These are phyloP conservation scores for Eutrema heterophyllum DNA, from an alignment of 345 rosid genomes.

Conservation along the genomic window DNA sequence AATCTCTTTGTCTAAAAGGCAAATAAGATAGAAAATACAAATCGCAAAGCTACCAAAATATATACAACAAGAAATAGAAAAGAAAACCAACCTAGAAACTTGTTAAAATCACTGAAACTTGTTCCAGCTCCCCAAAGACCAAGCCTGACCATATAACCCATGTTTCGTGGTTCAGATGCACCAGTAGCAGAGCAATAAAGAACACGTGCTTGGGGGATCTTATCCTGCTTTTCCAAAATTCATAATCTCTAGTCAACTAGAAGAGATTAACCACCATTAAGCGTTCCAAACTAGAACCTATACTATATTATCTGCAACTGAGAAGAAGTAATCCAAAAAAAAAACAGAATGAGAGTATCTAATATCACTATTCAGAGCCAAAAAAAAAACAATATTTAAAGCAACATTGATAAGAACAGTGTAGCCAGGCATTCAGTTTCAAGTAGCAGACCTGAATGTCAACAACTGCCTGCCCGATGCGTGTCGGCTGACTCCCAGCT, in stretches of 20 bases:
- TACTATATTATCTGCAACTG: constrained; percentile 16
- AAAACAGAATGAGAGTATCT: not conserved
- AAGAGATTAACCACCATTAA: constrained; percentile 4
- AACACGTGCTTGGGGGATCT: constrained; percentile 92
- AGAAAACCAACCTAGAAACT: constrained; percentile 54
- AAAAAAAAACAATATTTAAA: not conserved
- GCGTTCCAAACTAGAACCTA: not conserved
- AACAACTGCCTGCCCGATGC: constrained; percentile 96
- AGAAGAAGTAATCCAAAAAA: constrained; percentile 10
- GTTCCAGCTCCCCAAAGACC: constrained; percentile 99
- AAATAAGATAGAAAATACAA: not conserved
- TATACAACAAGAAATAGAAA: not conserved
- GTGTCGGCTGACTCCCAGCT: constrained; percentile 98
- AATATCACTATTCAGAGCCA: not conserved
- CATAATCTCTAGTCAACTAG: constrained; percentile 23
- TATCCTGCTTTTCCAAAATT: constrained; percentile 60
- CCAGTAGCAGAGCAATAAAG: constrained; percentile 99
- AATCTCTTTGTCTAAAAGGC: not conserved
- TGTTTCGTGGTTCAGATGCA: constrained; percentile 98
- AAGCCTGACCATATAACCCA: constrained; percentile 99
- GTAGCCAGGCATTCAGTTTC: constrained; percentile 16
- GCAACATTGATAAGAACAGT: not conserved
- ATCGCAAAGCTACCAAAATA: constrained; percentile 2
- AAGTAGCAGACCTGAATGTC: constrained; percentile 80
- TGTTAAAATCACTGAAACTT: constrained; percentile 65